Evolutionary conservation across 768 basidiomycete genomes (phyloP).

Genomic region (Symmetrospora coprosmae): DNA sequence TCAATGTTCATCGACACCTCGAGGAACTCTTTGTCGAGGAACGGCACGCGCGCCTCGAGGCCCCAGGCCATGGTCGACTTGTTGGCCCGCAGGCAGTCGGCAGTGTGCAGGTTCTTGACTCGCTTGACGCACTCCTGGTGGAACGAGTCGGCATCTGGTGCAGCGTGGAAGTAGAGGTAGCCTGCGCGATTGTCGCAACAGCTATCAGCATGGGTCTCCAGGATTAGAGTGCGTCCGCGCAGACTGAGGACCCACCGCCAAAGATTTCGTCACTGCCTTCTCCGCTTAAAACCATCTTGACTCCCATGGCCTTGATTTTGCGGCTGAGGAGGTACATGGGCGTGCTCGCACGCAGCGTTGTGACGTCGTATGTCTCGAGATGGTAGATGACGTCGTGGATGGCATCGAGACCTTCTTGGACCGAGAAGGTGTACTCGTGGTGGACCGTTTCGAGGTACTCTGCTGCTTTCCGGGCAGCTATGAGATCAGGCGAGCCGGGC

Average conservation of each 20-base stretch:
- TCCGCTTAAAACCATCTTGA: slow-evolving; percentile 97
- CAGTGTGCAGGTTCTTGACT: slow-evolving; percentile 92
- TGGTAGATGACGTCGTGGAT: slow-evolving; percentile 96
- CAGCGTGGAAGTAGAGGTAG: slow-evolving; percentile 98
- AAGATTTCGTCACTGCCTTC: slow-evolving; percentile 97
- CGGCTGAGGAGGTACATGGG: slow-evolving; percentile 97
- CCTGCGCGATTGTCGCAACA: no score
- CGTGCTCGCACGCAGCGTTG: slow-evolving; percentile 90
- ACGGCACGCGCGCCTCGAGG: slow-evolving; percentile 92
- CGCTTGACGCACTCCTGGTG: slow-evolving; percentile 89
- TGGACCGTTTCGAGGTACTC: slow-evolving; percentile 86
- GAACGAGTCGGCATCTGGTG: slow-evolving; percentile 72
- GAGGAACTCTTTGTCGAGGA: slow-evolving; percentile 92
- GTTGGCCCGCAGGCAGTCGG: slow-evolving; percentile 95
- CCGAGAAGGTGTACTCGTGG: slow-evolving; percentile 94
- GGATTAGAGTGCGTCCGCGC: neutral
- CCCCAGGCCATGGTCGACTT: slow-evolving; percentile 99
- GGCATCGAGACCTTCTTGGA: slow-evolving; percentile 93
- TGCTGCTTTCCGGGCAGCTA: slow-evolving; percentile 86
- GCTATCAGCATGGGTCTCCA: neutral
- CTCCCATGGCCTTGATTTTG: slow-evolving; percentile 99
- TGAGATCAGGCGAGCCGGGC: slow-evolving; percentile 81
- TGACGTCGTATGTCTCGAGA: slow-evolving; percentile 96
- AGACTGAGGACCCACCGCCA: slow-evolving; percentile 49
- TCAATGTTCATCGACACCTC: slow-evolving; percentile 85